Evolutionary conservation across 116 monocot genomes (phyloP), one percentile per base, ranked within the genome.

Genomic region (Papilionanthe hybrid): DNA sequence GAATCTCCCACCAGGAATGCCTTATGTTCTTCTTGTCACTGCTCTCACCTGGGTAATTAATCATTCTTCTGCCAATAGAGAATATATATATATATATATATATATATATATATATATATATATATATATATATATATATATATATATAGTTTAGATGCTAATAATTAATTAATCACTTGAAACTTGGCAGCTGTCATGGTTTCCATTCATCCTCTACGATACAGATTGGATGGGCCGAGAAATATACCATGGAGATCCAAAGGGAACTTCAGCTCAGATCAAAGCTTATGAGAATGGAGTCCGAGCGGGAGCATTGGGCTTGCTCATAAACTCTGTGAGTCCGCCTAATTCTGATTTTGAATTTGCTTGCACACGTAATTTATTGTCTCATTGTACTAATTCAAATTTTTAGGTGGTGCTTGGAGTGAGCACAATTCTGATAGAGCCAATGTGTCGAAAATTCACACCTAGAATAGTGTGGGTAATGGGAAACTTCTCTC

Each of bases 271-370:
- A 4, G 78, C 75, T n/a, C 37, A 92, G 78, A 72, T 73, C 9
- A 60, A 58, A 27, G 89, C 87, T 2, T 92, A 78, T 68, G 78
- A 92, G 12, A 45, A 72, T n/a, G 97, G 97, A 44, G 92, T 97
- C 47, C 89, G 97, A 83, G 82, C 86, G 47, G 97, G 97, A 9
- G 94, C 97, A 75, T 85, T 94, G 49, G 97, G 94, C 84, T 79
- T 97, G 78, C 87, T 97, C 20, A 75, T 97, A 65, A 97, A 94
- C 85, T 97, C 97, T 56, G 94, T 97, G 80, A 90, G 88, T 81
- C 47, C 32, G 2, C 32, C 32, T 9, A 44, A 18, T 53, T 53
- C 12, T 41, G 20, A 42, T 18, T 71, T 28, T 30, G 17, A 19
- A 69, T 30, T 12, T 69, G 28, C 60, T 12, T 69, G 28, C 60